phyloP scores from a whole-genome alignment of 768 basidiomycete genomes.

The Erythrobasidium yunnanense region DNA sequence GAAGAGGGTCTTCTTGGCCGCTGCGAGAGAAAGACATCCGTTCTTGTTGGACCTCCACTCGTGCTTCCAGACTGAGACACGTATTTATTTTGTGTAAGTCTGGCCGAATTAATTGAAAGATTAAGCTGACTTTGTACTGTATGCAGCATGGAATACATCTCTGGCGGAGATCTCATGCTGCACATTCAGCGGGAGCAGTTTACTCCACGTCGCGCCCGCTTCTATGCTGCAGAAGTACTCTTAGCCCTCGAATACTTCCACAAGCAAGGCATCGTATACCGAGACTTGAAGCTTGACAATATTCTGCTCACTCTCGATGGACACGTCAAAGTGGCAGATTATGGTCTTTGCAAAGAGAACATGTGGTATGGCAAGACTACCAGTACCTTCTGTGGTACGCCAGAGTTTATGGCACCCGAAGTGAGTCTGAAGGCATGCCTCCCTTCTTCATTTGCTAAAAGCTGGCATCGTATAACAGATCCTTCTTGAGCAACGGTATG shows the following conservation, averaged over 20 bases:
- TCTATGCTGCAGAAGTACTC: slow-evolving; percentile 93
- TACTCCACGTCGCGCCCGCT: slow-evolving; percentile 94
- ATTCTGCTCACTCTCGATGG: slow-evolving; percentile 92
- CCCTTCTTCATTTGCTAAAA: neutral
- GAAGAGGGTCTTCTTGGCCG: slow-evolving; percentile 93
- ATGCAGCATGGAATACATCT: slow-evolving; percentile 82
- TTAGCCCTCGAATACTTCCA: slow-evolving; percentile 97
- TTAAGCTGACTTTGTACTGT: neutral
- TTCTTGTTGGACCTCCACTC: slow-evolving; percentile 94
- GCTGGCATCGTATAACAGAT: slow-evolving; percentile 62
- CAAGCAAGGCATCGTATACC: slow-evolving; percentile 84
- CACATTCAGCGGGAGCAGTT: slow-evolving; percentile 99
- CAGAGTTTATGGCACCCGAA: slow-evolving; percentile 99
- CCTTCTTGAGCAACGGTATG: slow-evolving; percentile 95
- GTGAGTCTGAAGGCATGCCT: slow-evolving; percentile 45
- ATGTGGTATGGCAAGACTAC: slow-evolving; percentile 97
- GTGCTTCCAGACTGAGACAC: slow-evolving; percentile 98
- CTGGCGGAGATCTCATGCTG: slow-evolving; percentile 96
- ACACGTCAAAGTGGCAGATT: slow-evolving; percentile 97
- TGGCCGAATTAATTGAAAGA: neutral
- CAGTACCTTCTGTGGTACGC: slow-evolving; percentile 97
- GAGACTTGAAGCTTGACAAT: slow-evolving; percentile 95
- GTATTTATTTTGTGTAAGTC: slow-evolving; percentile 82
- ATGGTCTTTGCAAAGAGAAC: slow-evolving; percentile 96
- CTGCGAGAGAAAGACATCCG: slow-evolving; percentile 92